Evolutionary conservation across 2,329 filamentous ascomycete species (phyloP).

Genomic region (Rhinocladiella similis): DNA sequence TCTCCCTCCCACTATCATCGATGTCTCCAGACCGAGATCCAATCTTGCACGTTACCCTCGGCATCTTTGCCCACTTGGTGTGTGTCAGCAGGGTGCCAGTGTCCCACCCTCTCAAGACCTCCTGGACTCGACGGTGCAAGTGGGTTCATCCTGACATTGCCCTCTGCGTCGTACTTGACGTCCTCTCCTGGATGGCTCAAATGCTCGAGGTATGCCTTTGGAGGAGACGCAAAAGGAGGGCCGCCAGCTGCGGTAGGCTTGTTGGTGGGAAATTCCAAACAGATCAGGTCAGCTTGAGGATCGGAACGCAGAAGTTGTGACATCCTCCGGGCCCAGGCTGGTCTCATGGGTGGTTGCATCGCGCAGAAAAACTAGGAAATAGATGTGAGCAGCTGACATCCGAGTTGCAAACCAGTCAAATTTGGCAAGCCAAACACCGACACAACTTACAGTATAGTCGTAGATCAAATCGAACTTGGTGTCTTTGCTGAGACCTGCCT

Average conservation of each 20-base stretch:
- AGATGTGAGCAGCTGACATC: slow-evolving; percentile 3
- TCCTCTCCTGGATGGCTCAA: slow-evolving; percentile 69
- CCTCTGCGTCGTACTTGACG: slow-evolving; percentile 60
- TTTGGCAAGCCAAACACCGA: no score
- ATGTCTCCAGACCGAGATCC: slow-evolving; percentile 45
- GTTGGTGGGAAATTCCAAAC: slow-evolving; percentile 75
- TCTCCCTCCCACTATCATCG: slow-evolving; percentile 23
- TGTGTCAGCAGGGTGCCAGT: slow-evolving; percentile 58
- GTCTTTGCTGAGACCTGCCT: slow-evolving; percentile 34
- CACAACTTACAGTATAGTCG: slow-evolving; percentile 59
- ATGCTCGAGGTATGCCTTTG: slow-evolving; percentile 70
- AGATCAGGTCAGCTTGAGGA: slow-evolving; percentile 54
- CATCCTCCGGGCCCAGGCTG: slow-evolving; percentile 58
- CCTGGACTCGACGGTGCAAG: slow-evolving; percentile 43
- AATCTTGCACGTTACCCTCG: slow-evolving; percentile 42
- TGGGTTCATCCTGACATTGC: slow-evolving; percentile 50
- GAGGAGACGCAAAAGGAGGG: slow-evolving; percentile 70
- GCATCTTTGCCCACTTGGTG: slow-evolving; percentile 54
- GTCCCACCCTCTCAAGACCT: slow-evolving; percentile 49
- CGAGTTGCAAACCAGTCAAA: neutral
- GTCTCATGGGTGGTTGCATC: slow-evolving; percentile 55
- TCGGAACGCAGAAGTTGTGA: slow-evolving; percentile 53
- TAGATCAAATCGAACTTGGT: slow-evolving; percentile 54
- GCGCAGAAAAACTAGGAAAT: slow-evolving; percentile 60
- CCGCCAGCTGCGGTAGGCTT: slow-evolving; percentile 67